phyloP scores from a whole-genome alignment of 768 basidiomycete species.

The Chiua virens region DNA sequence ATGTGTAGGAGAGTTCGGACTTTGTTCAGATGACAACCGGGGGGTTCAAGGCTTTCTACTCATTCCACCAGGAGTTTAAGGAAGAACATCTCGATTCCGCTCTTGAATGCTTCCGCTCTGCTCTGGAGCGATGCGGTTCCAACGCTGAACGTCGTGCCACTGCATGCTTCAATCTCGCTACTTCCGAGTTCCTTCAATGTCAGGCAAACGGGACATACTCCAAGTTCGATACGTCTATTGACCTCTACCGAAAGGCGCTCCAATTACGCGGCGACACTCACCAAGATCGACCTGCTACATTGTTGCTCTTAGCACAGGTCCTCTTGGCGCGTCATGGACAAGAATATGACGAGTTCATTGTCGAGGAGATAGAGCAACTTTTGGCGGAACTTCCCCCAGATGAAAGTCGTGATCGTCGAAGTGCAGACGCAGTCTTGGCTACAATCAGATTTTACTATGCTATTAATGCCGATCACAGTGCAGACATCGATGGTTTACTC shows the following conservation, averaged over 20 bases:
- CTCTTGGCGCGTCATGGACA: no score
- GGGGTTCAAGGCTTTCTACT: background rate
- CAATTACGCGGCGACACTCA: background rate
- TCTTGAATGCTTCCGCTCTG: background rate
- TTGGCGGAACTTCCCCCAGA: no score
- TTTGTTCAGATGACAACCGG: background rate
- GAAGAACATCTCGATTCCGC: background rate
- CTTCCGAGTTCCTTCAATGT: background rate
- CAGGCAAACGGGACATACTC: background rate
- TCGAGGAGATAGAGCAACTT: no score
- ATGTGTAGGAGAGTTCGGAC: no score
- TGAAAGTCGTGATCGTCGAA: no score
- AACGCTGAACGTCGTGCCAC: background rate
- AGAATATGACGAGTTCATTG: no score
- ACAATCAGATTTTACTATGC: no score
- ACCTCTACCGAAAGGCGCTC: slow-evolving; percentile 7
- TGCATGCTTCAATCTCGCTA: slow-evolving; percentile 12
- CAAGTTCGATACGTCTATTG: background rate
- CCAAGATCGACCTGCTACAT: no score
- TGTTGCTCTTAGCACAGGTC: no score
- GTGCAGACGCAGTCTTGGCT: no score
- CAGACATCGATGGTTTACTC: no score
- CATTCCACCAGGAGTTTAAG: background rate
- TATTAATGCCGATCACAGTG: no score
- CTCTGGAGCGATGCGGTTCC: background rate